Evolutionary conservation across 139 green algal genomes (phyloP).

Genomic region (Nannochloris sp.): DNA sequence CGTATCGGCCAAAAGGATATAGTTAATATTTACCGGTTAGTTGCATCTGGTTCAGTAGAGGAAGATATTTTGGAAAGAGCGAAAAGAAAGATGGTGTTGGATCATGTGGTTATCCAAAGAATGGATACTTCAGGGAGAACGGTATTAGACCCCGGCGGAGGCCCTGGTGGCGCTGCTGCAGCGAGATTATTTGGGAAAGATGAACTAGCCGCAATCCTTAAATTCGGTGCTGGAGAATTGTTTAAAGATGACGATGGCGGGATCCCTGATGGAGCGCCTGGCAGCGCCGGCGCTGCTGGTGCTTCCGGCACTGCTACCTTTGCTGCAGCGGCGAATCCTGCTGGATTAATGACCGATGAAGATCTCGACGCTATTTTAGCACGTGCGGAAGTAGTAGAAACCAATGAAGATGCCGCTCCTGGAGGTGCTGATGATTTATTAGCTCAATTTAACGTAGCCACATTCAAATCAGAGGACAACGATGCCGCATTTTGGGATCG

Average conservation of each 20-base stretch:
- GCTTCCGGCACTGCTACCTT: neutral
- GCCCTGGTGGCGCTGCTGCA: constrained; percentile 23
- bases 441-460: constrained; percentile 78
- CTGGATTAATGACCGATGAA: constrained; percentile 63
- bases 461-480: constrained; percentile 79
- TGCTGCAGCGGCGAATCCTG: too few species aligned
- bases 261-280: constrained; percentile 29
- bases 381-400: constrained; percentile 71
- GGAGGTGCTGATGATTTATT: constrained; percentile 64
- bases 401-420: constrained; percentile 1
- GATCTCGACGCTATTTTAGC: constrained; percentile 90
- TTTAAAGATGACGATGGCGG: constrained; percentile 67
- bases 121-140: constrained; percentile 85
- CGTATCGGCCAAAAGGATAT: constrained; percentile 91
- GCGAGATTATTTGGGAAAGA: constrained; percentile 90
- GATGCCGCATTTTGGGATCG: constrained; percentile 87
- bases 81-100: constrained; percentile 96
- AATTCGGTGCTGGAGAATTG: constrained; percentile 91
- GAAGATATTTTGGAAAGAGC: constrained; percentile 27
- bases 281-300: neutral
- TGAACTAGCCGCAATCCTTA: constrained; percentile 88
- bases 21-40: constrained; percentile 86
- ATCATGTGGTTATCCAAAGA: constrained; percentile 91
- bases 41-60: neutral
- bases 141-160: constrained; percentile 47